phyloP scores from a whole-genome alignment of 129 eudicot species.

The Saussurea involucrata region DNA sequence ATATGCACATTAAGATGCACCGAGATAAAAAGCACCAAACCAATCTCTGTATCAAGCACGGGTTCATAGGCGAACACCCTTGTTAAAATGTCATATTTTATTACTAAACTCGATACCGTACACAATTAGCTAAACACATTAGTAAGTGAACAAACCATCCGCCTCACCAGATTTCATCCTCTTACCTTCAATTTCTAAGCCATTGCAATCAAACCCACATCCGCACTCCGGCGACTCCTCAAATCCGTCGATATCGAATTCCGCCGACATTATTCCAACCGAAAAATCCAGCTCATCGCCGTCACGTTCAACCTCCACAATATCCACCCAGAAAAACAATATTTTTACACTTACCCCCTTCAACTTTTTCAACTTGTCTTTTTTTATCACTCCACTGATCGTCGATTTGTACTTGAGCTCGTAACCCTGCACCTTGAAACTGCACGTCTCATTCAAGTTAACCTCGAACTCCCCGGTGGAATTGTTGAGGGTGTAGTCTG shows the following conservation, averaged over 20 bases:
- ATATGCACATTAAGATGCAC: no score
- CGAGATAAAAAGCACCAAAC: no score
- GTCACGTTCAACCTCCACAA: constrained; percentile 35
- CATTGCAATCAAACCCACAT: constrained; percentile 55
- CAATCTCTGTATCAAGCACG: no score
- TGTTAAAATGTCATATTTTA: no score
- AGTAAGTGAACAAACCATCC: no score
- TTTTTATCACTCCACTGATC: constrained; percentile 42
- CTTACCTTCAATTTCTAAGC: background rate
- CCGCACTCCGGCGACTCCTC: constrained; percentile 56
- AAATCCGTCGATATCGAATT: constrained; percentile 33
- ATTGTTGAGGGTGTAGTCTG: constrained; percentile 41
- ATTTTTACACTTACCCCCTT: constrained; percentile 47
- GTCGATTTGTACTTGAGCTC: constrained; percentile 13
- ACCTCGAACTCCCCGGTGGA: constrained; percentile 48
- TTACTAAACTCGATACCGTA: no score
- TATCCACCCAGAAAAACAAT: constrained; percentile 41
- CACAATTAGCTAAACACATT: no score
- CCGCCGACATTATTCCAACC: constrained; percentile 52
- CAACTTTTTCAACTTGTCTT: constrained; percentile 27
- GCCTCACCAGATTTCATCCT: background rate
- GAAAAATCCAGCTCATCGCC: constrained; percentile 42
- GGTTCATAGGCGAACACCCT: no score
- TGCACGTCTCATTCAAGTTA: constrained; percentile 31
- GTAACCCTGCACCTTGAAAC: constrained; percentile 32